Evolutionary conservation across 495 filamentous ascomycete species (phyloP).

Genomic region (Talaromyces wortmannii): DNA sequence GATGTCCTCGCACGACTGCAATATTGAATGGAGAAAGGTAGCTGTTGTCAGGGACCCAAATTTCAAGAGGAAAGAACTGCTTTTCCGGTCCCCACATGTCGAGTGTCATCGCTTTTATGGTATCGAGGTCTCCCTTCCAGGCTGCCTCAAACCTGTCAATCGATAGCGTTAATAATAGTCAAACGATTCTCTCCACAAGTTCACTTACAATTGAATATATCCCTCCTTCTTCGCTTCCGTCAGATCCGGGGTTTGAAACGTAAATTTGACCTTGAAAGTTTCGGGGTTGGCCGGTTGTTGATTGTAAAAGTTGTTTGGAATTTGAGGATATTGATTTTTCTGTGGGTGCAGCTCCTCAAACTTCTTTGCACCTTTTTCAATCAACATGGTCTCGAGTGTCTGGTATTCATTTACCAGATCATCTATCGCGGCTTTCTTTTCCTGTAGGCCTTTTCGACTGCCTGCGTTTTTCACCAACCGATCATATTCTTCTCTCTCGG

Average conservation of each 20-base stretch:
- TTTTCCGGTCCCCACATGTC: conserved; percentile 26
- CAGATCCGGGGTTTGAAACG: conserved; percentile 42
- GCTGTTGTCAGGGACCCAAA: conserved; percentile 46
- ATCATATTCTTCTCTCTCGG: conserved; percentile 6
- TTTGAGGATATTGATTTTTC: conserved; percentile 10
- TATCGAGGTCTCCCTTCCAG: conserved; percentile 58
- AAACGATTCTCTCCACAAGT: too few species aligned
- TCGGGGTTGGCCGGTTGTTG: conserved; percentile 5
- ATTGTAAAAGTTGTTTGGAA: not conserved
- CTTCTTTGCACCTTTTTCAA: conserved; percentile 54
- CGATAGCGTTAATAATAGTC: too few species aligned
- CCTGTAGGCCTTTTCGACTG: conserved; percentile 24
- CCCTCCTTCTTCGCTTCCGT: conserved; percentile 43
- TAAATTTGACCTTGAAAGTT: conserved; percentile 39
- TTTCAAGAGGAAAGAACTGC: conserved; percentile 48
- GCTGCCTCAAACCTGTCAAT: conserved; percentile 55
- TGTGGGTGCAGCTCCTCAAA: conserved; percentile 58
- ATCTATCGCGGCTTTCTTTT: conserved; percentile 46
- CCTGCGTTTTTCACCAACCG: not conserved
- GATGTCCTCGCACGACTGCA: conserved; percentile 55
- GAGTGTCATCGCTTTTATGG: conserved; percentile 41
- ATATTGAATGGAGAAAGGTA: conserved; percentile 53
- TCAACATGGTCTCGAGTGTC: conserved; percentile 42
- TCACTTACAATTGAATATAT: conserved; percentile 46
- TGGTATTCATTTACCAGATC: conserved; percentile 42